Evolutionary conservation across 192 early-diverging fungal genomes (phyloP), one percentile per base, ranked within the genome.

Genomic region (Phlyctochytrium bullatum): DNA sequence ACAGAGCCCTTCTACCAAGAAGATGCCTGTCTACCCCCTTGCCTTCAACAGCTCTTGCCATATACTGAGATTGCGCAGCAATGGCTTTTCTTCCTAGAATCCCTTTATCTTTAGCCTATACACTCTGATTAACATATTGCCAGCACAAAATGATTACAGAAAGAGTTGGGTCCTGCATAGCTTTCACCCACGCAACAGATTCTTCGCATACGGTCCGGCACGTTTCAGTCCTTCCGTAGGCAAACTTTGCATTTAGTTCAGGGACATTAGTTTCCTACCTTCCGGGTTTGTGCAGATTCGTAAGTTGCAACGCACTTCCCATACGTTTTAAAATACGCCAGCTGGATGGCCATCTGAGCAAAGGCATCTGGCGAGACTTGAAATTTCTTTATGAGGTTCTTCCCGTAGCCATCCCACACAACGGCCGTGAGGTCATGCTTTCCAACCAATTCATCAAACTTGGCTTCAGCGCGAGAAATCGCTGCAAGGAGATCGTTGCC

Each of bases 211-310:
- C 90, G 29, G 89, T 87, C 50, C 97, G 87, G 74, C 90, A 89
- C 3, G 93, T 94, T 74, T 99, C 97, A 28, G 97, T 99, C 68
- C 97, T 89, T 27, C 97, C 97, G 54, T 87, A 93, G 40, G 86
- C 87, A 82, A 91, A 99, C 80, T 91, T 34, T 62, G 12, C 28
- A 58, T 58, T 29, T 24, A 58, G 12, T 12, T 10, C 6, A 58
- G n/a, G 28, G 24, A 58, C 14, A 50, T 16, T 50, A 16, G n/a
- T 50, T 16, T 50, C 12, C 47, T n/a, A 16, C 30, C 23, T 66
- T 92, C 71, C 92, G 84, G 30, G 92, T 96, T 82, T 91, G 90
- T 35, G 91, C 94, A 67, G 88, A 88, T 78, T 99, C 97, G 77
- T 99, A 99, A 3, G 95, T 97, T 2, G 95, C 86, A 27, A 82